These are phyloP conservation scores for Penicillium fuscoglaucum DNA, from an alignment of 2,329 filamentous ascomycete genomes.

Conservation along the genomic window DNA sequence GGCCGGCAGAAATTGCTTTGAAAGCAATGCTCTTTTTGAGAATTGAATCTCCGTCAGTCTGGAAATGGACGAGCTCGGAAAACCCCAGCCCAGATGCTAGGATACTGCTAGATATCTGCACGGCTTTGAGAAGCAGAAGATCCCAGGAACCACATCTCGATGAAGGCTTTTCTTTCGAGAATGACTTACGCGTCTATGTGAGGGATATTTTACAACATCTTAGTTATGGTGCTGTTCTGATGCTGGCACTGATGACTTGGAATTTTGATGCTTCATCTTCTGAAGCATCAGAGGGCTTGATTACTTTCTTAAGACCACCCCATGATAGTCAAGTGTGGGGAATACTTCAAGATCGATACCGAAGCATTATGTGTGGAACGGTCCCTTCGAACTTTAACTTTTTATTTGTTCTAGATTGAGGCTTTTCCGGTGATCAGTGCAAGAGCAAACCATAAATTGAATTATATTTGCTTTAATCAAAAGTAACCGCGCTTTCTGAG, in stretches of 20 bases:
- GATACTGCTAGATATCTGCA: too few species aligned
- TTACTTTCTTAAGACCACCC: not conserved
- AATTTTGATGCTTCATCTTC: slow-evolving; percentile 3
- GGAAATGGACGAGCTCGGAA: too few species aligned
- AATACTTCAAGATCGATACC: not conserved
- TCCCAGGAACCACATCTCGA: not conserved
- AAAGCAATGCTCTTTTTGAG: too few species aligned
- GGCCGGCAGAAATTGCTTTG: too few species aligned
- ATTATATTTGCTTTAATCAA: not conserved
- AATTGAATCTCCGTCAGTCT: too few species aligned
- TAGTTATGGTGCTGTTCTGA: not conserved
- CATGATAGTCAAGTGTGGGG: not conserved
- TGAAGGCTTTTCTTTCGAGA: not conserved
- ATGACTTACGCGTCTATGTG: not conserved
- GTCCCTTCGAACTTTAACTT: not conserved
- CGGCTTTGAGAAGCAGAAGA: too few species aligned
- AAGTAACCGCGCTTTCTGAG: not conserved
- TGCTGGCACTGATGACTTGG: not conserved
- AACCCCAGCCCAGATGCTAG: too few species aligned
- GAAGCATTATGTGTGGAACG: not conserved
- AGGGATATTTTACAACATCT: not conserved
- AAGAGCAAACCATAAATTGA: not conserved
- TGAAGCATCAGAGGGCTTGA: not conserved
- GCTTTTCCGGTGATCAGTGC: too few species aligned
- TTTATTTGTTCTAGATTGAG: not conserved